Conservation (phyloP, 1,139 yeast genomes). For the Blastobotrys malaysiensis region DNA sequence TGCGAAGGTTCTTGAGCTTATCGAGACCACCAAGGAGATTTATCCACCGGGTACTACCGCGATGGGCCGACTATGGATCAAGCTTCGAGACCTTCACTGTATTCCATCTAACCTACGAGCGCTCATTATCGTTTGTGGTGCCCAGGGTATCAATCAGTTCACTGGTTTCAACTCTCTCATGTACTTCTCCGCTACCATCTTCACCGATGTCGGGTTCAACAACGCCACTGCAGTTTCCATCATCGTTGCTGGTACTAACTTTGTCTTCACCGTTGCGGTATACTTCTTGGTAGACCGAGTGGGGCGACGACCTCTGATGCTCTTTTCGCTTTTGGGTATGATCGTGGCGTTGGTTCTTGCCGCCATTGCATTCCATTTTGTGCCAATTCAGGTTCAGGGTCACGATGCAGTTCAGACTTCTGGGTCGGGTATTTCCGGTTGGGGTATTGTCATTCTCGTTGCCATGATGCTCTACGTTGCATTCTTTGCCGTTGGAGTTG, state of each 20-base stretch:
- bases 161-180: constrained; percentile 92
- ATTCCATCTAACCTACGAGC: constrained; percentile 82
- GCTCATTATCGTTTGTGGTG: constrained; percentile 78
- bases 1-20: constrained; percentile 25
- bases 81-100: constrained; percentile 59
- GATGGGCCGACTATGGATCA: constrained; percentile 19
- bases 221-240: constrained; percentile 91
- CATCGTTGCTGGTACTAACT: constrained; percentile 87
- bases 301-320: constrained; percentile 77
- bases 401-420: constrained; percentile 42
- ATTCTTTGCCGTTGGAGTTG: constrained; percentile 87
- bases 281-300: constrained; percentile 76
- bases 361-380: constrained; percentile 84
- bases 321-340: constrained; percentile 78
- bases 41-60: constrained; percentile 15
- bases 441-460: constrained; percentile 83
- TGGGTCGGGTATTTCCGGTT: constrained; percentile 45
- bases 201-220: constrained; percentile 79
- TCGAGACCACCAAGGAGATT: constrained; percentile 20
- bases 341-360: constrained; percentile 65
- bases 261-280: constrained; percentile 76
- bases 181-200: constrained; percentile 89
- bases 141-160: constrained; percentile 93
- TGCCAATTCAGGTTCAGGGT: constrained; percentile 49
- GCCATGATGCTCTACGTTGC: constrained; percentile 86